phyloP scores from a whole-genome alignment of 176 grass and related monocot species.

The Otatea glauca region DNA sequence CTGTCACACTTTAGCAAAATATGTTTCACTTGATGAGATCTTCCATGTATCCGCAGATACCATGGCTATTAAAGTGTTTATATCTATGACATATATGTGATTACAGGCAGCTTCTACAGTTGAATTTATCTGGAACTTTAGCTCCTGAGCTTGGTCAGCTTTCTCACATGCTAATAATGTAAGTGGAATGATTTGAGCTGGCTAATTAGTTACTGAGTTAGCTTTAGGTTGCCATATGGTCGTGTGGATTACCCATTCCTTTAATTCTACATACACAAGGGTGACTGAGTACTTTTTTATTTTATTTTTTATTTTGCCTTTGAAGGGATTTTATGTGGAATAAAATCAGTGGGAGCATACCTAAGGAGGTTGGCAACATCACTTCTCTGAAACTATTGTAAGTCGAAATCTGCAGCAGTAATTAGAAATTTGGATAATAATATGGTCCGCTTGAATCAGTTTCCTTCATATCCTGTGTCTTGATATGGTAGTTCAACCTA shows the following conservation, averaged over 20 bases:
- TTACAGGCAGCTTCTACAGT: constrained; percentile 78
- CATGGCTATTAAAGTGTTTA: constrained; percentile 35
- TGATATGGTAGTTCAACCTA: constrained; percentile 17
- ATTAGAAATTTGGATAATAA: neutral
- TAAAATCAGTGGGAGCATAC: constrained; percentile 59
- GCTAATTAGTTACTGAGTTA: constrained; percentile 3
- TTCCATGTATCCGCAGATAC: neutral
- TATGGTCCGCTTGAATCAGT: neutral
- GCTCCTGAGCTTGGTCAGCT: constrained; percentile 83
- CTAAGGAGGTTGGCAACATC: constrained; percentile 70
- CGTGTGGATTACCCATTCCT: constrained; percentile 8
- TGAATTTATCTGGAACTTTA: constrained; percentile 78
- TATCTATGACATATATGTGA: constrained; percentile 30
- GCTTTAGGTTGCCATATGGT: constrained; percentile 24
- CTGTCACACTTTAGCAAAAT: neutral
- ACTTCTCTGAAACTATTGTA: constrained; percentile 75
- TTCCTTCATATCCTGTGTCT: constrained; percentile 14
- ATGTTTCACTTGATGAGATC: constrained; percentile 44
- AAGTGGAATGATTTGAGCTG: constrained; percentile 41
- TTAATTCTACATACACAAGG: constrained; percentile 11
- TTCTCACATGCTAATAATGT: constrained; percentile 84
- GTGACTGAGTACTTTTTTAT: neutral
- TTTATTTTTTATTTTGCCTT: constrained; percentile 22
- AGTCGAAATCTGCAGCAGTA: constrained; percentile 33
- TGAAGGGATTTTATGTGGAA: constrained; percentile 94